Evolutionary conservation across 78 protist species (phyloP).

Genomic region (Dictyostelium brefeldianum): DNA sequence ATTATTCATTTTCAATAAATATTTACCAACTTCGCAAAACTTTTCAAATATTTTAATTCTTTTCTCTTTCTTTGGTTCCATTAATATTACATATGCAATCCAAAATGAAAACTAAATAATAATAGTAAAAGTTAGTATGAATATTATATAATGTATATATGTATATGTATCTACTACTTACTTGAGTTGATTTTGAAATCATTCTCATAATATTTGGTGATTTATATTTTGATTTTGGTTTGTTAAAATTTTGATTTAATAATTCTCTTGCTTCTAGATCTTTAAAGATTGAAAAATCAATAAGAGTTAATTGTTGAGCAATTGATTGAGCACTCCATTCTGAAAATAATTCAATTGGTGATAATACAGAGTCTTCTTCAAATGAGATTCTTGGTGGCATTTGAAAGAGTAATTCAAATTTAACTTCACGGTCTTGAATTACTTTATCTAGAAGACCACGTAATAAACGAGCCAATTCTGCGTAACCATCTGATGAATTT

Average conservation of each 20-base stretch:
- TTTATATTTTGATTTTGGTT: conserved; percentile 69
- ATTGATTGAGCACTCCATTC: conserved; percentile 62
- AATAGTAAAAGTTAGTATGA: not conserved
- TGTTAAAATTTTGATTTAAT: conserved; percentile 73
- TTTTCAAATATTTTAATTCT: conserved; percentile 68
- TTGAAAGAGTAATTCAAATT: conserved; percentile 62
- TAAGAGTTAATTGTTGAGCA: conserved; percentile 70
- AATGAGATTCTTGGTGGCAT: conserved; percentile 77
- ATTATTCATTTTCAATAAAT: conserved; percentile 56
- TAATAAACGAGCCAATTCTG: conserved; percentile 25
- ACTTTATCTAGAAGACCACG: conserved; percentile 23
- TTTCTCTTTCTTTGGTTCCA: conserved; percentile 73
- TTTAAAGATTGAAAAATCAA: conserved; percentile 59
- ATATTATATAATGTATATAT: not conserved
- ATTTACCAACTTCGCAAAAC: conserved; percentile 60
- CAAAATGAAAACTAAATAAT: conserved; percentile 57
- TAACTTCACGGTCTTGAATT: conserved; percentile 69
- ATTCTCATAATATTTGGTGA: conserved; percentile 71
- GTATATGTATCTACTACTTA: not conserved
- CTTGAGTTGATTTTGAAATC: conserved; percentile 67
- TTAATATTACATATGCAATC: conserved; percentile 53
- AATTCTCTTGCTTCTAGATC: conserved; percentile 72
- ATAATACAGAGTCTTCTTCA: conserved; percentile 52
- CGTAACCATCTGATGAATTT: conserved; percentile 39
- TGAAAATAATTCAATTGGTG: conserved; percentile 73